Conservation (phyloP, 306 rosid species). For the Cucurbita ficifolia region DNA sequence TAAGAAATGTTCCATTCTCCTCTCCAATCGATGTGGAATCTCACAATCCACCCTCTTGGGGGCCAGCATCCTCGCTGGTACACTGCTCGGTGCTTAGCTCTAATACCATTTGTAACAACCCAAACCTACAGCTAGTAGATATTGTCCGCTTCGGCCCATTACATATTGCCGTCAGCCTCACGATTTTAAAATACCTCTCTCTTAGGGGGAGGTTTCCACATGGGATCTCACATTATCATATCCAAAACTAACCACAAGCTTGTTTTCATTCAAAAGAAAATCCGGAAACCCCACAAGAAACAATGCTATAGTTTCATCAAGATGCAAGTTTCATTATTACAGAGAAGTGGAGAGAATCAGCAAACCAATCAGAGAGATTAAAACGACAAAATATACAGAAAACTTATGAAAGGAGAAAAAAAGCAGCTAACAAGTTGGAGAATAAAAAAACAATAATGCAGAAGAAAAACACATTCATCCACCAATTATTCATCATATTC, state of each 20-base stretch:
- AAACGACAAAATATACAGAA: not conserved
- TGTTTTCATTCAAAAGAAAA: not conserved
- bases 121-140: no score
- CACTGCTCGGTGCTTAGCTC: no score
- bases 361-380: not conserved
- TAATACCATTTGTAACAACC: no score
- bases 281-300: not conserved
- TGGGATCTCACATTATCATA: not conserved
- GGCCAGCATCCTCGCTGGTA: no score
- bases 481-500: conserved; percentile 6
- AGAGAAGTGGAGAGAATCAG: not conserved
- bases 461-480: not conserved
- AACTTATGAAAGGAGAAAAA: not conserved
- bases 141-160: no score
- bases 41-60: no score
- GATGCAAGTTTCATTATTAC: not conserved
- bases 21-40: no score
- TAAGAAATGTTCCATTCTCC: no score
- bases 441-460: not conserved
- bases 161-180: no score
- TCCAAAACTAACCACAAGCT: not conserved
- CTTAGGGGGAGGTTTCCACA: no score
- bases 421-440: not conserved
- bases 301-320: not conserved
- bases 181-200: no score